Evolutionary conservation across 23 red algal species (phyloP).

Genomic region (Gracilaria caudata): DNA sequence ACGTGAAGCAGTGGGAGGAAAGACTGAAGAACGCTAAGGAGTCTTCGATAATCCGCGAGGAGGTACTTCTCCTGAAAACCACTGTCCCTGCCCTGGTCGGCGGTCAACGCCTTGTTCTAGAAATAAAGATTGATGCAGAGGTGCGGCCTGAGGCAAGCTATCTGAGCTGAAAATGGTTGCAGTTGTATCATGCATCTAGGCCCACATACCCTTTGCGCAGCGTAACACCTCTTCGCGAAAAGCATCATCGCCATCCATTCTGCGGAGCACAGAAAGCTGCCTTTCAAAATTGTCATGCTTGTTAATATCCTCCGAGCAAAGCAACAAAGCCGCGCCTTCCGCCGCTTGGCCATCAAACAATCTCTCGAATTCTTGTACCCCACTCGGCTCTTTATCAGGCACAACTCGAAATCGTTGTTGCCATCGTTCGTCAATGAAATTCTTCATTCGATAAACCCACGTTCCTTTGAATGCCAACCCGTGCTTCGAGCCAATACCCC

Average conservation of each 20-base stretch:
- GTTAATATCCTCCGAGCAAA: constrained; percentile 36
- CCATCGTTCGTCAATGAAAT: constrained; percentile 80
- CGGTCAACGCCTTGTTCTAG: constrained; percentile 4
- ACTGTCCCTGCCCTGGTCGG: background rate
- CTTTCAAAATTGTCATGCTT: constrained; percentile 29
- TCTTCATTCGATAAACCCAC: constrained; percentile 83
- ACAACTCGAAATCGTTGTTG: constrained; percentile 53
- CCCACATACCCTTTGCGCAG: background rate
- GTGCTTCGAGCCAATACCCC: constrained; percentile 84
- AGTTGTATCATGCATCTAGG: too few species aligned
- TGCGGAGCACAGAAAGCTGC: constrained; percentile 50
- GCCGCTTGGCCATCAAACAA: constrained; percentile 35
- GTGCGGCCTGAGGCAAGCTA: too few species aligned
- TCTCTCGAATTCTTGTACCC: background rate
- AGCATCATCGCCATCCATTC: constrained; percentile 54
- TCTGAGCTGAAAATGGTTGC: too few species aligned
- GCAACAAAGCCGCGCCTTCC: constrained; percentile 65
- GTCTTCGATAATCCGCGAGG: constrained; percentile 6
- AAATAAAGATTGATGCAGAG: too few species aligned
- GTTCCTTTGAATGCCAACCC: constrained; percentile 73
- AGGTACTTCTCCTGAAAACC: background rate
- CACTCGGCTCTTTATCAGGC: background rate
- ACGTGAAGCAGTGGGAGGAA: constrained; percentile 23
- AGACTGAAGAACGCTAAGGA: background rate
- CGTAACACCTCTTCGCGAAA: constrained; percentile 42